Base-by-base conservation (phyloP, 306 rosid genomes). In the Glycine latifolia region DNA sequence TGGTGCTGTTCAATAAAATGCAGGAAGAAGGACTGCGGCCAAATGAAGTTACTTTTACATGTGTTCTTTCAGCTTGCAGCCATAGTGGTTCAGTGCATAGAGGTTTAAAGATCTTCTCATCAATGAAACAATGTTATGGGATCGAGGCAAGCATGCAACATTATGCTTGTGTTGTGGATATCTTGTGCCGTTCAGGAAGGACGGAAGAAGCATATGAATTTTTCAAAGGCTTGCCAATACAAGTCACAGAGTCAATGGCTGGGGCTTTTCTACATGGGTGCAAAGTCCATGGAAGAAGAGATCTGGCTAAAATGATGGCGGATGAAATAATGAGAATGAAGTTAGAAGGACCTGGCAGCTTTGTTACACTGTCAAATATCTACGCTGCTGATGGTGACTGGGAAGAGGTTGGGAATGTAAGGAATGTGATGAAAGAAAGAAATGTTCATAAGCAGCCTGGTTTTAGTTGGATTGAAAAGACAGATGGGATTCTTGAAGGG, bases 61-160 rank as follows among this genome's bases (percentile, higher is more conserved):
- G 89, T 76, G 53, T 90, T 71, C 90, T 92, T 70, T 92, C 94
- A 47, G 92, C 89, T 1, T 92, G 97, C 86, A 86, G 97, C 85
- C 97, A 92, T 72, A 70, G 85, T 62, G 97, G 92, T 46, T 86
- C 61, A 52, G 83, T 87, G 37, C 89, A 90, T 69, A 84, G 81
- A 73, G 94, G 94, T 4, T 74, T 90, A 67, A 44, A 85, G 83
- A 86, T 92, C 10, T 90, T 90, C 69, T 73, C 82, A 79, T 83
- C 81, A 58, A 86, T 89, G 94, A 85, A 85, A 70, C 88, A 84
- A 67, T 50, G 85, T 13, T 77, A 76, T 60, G 89, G 89, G 10
- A 62, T 89, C 61, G 86, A 85, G 82, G 50, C 66, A 16, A 67
- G 75, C 61, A 60, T 55, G 70, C 87, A 87, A 67, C 94, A 92